Percentiles rank a stretch among this genome's conserved stretches.
phyloP scores from a whole-genome alignment of 768 basidiomycete species.

The Mycena chlorophos region DNA sequence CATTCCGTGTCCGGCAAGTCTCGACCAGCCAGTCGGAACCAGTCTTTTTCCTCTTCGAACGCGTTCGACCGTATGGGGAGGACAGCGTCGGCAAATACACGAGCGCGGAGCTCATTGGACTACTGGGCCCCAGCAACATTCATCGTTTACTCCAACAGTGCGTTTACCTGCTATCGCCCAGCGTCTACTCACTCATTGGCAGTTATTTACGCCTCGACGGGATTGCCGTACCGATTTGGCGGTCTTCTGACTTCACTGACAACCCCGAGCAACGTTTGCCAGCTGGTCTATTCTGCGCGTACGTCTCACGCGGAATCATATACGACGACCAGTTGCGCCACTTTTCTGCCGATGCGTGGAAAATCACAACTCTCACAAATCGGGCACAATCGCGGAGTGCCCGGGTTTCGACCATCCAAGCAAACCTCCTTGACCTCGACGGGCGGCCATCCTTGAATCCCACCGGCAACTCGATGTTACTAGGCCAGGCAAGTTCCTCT shows the following conservation, averaged over 20 bases:
- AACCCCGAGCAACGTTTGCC: constrained; percentile 20
- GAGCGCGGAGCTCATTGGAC: constrained; percentile 20
- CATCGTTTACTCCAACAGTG: constrained; percentile 21
- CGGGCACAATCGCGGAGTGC: constrained; percentile 21
- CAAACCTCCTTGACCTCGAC: constrained; percentile 22
- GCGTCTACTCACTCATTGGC: background rate
- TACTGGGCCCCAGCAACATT: constrained; percentile 21
- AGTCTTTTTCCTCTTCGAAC: constrained; percentile 21
- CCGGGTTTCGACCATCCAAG: constrained; percentile 21
- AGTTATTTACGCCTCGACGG: constrained; percentile 23
- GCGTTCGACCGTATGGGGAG: constrained; percentile 19
- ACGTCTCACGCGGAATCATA: constrained; percentile 21
- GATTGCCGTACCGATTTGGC: constrained; percentile 20
- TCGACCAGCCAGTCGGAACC: constrained; percentile 21
- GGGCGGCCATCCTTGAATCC: constrained; percentile 23
- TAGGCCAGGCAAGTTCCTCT: constrained; percentile 16
- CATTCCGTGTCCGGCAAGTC: constrained; percentile 22
- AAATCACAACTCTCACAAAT: constrained; percentile 21
- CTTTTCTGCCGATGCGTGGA: constrained; percentile 19
- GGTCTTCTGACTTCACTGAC: constrained; percentile 16
- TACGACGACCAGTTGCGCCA: constrained; percentile 23
- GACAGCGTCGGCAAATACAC: constrained; percentile 22
- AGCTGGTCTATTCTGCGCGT: constrained; percentile 21
- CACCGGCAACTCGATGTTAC: constrained; percentile 22
- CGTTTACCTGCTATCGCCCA: background rate